A percentile compares a stretch with the other conserved stretches of the same genome.
Evolutionary conservation across 1,139 yeast genomes (phyloP).

Genomic region (Diutina rugosa): DNA sequence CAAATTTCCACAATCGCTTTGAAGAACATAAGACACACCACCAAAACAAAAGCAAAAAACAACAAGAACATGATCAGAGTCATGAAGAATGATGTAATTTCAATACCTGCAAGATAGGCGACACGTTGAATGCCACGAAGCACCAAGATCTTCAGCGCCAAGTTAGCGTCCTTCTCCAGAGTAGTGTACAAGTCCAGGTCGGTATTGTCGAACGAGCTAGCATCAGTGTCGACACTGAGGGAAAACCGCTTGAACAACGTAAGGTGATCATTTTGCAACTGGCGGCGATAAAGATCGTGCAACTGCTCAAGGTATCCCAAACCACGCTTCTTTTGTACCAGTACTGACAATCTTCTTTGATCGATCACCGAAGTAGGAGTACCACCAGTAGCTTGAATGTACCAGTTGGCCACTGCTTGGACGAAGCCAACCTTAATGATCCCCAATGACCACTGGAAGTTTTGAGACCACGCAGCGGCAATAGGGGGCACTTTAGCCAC

Average conservation of each 20-base stretch:
- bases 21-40: slow-evolving; percentile 51
- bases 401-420: slow-evolving; percentile 86
- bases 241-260: slow-evolving; percentile 18
- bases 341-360: slow-evolving; percentile 47
- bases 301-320: slow-evolving; percentile 4
- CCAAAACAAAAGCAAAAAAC: slow-evolving; percentile 62
- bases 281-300: background rate
- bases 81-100: slow-evolving; percentile 71
- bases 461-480: slow-evolving; percentile 97
- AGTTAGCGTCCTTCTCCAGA: slow-evolving; percentile 43
- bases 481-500: slow-evolving; percentile 89
- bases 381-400: slow-evolving; percentile 95
- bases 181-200: slow-evolving; percentile 42
- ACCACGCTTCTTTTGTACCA: slow-evolving; percentile 55
- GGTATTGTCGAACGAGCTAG: slow-evolving; percentile 21
- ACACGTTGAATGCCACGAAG: slow-evolving; percentile 90
- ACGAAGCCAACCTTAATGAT: slow-evolving; percentile 69
- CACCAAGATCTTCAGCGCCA: slow-evolving; percentile 57
- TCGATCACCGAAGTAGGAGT: slow-evolving; percentile 59
- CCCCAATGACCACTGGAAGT: slow-evolving; percentile 95
- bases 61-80: slow-evolving; percentile 79
- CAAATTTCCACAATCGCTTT: slow-evolving; percentile 66
- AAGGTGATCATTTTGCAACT: background rate
- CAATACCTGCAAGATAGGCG: slow-evolving; percentile 72
- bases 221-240: slow-evolving; percentile 18